Evolutionary conservation across 805 yeast species (phyloP), one percentile per base, ranked within the genome.

Genomic region (Phaffomyces thermotolerans): DNA sequence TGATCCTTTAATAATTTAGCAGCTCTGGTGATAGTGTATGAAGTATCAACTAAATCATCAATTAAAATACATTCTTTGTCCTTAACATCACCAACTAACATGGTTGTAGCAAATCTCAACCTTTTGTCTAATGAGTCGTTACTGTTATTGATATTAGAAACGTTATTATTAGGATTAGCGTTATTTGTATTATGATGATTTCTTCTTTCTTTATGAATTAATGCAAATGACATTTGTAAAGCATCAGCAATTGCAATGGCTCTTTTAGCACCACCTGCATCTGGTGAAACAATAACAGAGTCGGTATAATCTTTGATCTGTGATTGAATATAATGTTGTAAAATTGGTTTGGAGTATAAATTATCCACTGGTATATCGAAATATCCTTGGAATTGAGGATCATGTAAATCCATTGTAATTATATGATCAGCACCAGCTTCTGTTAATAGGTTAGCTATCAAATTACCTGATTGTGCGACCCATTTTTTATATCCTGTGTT

Each of bases 181-280:
- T 32, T 42, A 8, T 13, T n/a, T 18, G 14, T 17, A 20, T 15
- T 15, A 7, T 33, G 27, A 8, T 20, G 34, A 75, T 45, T 39
- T 51, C 95, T 71, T 59, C 95, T 73, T 60, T 93, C 99, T 65
- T 93, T 93, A 66, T 93, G 98, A 51, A 93, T 89, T 64, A 93
- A 71, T 0, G 99, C 99, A 68, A 93, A 90, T 23, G 89, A 76
- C 69, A 93, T 76, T 17, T 87, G 89, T 45, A 93, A 67, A 1
- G 84, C 76, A 65, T 93, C 99, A 2, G 99, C 99, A 48, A 93
- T 76, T 1, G 91, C 83, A 1, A 96, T 86, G 29, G 99, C 97
- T 52, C 99, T 71, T 64, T 93, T 93, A 40, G 99, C 99, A 49
- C 99, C 99, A 58, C 99, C 99, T 20, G 97, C 93, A 65, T 93